Conservation (phyloP, 306 rosid species). For the Clitoria ternatea region DNA sequence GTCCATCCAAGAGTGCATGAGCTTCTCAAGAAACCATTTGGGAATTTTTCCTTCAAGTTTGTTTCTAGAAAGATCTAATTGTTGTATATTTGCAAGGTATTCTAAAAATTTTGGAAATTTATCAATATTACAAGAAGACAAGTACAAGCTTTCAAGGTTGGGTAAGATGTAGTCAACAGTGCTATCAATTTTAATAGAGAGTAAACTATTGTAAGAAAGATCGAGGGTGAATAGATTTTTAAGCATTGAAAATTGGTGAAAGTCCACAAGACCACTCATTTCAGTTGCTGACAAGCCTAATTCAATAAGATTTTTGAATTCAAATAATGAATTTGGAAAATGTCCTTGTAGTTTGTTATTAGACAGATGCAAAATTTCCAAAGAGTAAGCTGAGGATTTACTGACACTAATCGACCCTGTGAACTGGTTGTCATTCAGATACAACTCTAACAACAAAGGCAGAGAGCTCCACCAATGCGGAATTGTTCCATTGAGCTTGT, state of each 20-base stretch:
- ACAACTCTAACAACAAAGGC: neutral
- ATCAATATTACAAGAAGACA: conserved; percentile 18
- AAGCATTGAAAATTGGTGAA: neutral
- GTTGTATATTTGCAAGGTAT: neutral
- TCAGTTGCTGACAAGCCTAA: neutral
- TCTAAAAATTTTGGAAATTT: conserved; percentile 19
- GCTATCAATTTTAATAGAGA: neutral
- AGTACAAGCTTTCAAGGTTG: neutral
- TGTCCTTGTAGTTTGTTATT: conserved; percentile 2
- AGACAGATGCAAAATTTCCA: fast-evolving
- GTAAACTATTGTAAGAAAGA: neutral
- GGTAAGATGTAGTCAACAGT: neutral
- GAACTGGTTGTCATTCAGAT: neutral
- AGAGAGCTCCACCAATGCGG: neutral
- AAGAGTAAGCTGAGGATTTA: neutral
- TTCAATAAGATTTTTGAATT: neutral
- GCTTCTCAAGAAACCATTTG: neutral
- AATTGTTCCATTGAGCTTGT: conserved; percentile 1
- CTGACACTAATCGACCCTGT: neutral
- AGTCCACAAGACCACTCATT: neutral
- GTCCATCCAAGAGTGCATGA: neutral
- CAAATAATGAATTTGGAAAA: conserved; percentile 20
- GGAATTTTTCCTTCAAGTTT: conserved; percentile 18
- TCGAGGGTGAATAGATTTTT: fast-evolving
- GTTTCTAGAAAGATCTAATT: conserved; percentile 18